These are phyloP conservation scores for Nakazawaea peltata DNA, from an alignment of 805 yeast species.

Conservation along the genomic window DNA sequence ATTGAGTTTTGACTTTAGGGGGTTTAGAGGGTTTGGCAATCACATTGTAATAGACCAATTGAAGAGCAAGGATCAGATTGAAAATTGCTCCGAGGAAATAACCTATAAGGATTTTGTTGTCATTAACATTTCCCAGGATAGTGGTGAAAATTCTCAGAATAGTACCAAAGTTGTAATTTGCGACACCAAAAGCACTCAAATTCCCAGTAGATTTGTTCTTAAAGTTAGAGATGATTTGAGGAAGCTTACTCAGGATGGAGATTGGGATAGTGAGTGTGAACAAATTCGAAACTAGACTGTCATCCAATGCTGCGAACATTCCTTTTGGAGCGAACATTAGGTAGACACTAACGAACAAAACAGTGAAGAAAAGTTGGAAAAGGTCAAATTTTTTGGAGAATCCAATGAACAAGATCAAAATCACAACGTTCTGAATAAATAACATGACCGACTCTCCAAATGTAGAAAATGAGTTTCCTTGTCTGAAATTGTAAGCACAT, in stretches of 20 bases:
- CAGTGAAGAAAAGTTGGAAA: slow-evolving; percentile 3
- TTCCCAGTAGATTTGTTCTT: slow-evolving; percentile 33
- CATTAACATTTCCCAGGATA: slow-evolving; percentile 24
- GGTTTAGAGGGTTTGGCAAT: not conserved
- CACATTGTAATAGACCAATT: slow-evolving; percentile 24
- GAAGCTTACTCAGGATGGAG: slow-evolving; percentile 27
- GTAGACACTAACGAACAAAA: slow-evolving; percentile 2
- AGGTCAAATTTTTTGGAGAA: slow-evolving; percentile 4
- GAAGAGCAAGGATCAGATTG: slow-evolving; percentile 25
- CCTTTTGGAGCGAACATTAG: slow-evolving; percentile 7
- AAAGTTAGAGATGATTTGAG: slow-evolving; percentile 31
- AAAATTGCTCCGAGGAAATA: slow-evolving; percentile 22
- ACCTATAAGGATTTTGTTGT: slow-evolving; percentile 24
- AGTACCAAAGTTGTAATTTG: slow-evolving; percentile 27
- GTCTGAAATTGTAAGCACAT: slow-evolving; percentile 27
- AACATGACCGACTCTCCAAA: slow-evolving; percentile 31
- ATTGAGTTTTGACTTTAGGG: not conserved
- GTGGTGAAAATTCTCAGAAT: slow-evolving; percentile 31
- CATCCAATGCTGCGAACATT: slow-evolving; percentile 7
- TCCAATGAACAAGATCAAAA: slow-evolving; percentile 21
- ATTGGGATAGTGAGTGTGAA: slow-evolving; percentile 28
- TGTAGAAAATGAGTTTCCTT: slow-evolving; percentile 25
- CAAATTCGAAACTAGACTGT: slow-evolving; percentile 14
- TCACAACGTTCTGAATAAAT: slow-evolving; percentile 25
- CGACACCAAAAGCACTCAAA: slow-evolving; percentile 27